These are phyloP conservation scores for Tremellales sp. DNA, from an alignment of 1,284 basidiomycete species.

Conservation along the genomic window DNA sequence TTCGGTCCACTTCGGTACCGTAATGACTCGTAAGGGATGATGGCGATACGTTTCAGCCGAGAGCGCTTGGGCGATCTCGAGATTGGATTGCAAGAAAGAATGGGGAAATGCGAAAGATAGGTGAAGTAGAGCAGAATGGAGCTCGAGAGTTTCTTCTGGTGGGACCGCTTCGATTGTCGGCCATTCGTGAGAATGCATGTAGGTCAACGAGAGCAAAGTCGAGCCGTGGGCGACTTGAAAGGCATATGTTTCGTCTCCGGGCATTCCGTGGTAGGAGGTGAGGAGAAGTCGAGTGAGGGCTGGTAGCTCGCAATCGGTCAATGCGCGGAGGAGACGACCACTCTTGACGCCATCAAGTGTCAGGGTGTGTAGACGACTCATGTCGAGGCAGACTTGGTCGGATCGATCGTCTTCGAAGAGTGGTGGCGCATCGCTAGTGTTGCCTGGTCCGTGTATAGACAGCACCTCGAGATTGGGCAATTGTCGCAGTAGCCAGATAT, in stretches of 20 bases:
- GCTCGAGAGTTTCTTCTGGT: conserved; percentile 48
- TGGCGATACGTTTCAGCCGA: conserved; percentile 1
- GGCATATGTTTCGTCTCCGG: conserved; percentile 51
- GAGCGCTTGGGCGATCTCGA: background rate
- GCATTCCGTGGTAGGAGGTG: conserved; percentile 56
- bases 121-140: conserved; percentile 41
- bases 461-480: conserved; percentile 54
- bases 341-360: conserved; percentile 63
- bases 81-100: conserved; percentile 8
- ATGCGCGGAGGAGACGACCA: conserved; percentile 60
- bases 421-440: conserved; percentile 1
- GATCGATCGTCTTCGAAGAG: conserved; percentile 1
- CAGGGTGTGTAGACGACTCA: conserved; percentile 62
- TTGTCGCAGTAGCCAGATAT: conserved; percentile 55
- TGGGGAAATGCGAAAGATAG: conserved; percentile 32
- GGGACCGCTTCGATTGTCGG: conserved; percentile 63
- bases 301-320: conserved; percentile 63
- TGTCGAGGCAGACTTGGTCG: no score
- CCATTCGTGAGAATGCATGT: conserved; percentile 68
- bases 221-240: conserved; percentile 64
- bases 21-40: conserved; percentile 61
- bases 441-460: conserved; percentile 6
- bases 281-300: conserved; percentile 64
- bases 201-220: conserved; percentile 59
- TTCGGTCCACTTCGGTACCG: conserved; percentile 55